phyloP scores from a whole-genome alignment of 495 filamentous ascomycete genomes.

The Usnea hakonensis region DNA sequence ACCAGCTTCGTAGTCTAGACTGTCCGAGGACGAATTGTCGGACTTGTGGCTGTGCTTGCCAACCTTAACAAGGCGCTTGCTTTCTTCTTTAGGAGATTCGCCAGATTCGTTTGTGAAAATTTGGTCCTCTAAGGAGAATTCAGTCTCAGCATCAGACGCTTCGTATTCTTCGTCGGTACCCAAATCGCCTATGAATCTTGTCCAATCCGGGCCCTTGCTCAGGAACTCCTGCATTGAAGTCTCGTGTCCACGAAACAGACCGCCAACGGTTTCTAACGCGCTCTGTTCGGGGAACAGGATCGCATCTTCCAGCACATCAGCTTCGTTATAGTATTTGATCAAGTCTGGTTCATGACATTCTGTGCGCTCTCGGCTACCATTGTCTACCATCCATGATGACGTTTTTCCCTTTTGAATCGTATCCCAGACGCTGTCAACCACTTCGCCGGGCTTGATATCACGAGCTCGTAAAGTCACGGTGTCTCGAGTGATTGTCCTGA shows the following conservation, averaged over 20 bases:
- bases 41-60: background rate
- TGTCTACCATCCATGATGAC: conserved; percentile 4
- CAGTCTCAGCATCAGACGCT: conserved; percentile 14
- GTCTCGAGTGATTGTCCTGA: conserved; percentile 35
- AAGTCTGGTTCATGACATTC: conserved; percentile 10
- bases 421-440: conserved; percentile 34
- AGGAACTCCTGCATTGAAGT: conserved; percentile 34
- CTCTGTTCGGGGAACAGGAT: conserved; percentile 40
- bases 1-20: background rate
- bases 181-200: conserved; percentile 25
- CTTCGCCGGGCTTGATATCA: conserved; percentile 35
- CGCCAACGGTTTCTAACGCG: conserved; percentile 21
- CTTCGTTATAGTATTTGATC: conserved; percentile 37
- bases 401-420: conserved; percentile 23
- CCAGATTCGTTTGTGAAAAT: conserved; percentile 17
- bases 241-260: conserved; percentile 32
- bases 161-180: conserved; percentile 20
- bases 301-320: conserved; percentile 39
- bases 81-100: background rate
- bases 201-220: conserved; percentile 22
- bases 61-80: background rate
- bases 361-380: conserved; percentile 1
- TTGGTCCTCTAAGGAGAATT: conserved; percentile 19
- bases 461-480: conserved; percentile 32
- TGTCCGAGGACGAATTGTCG: background rate